These are phyloP conservation scores for Conoideocrella luteorostrata DNA, from an alignment of 2,329 filamentous ascomycete genomes.

Conservation along the genomic window DNA sequence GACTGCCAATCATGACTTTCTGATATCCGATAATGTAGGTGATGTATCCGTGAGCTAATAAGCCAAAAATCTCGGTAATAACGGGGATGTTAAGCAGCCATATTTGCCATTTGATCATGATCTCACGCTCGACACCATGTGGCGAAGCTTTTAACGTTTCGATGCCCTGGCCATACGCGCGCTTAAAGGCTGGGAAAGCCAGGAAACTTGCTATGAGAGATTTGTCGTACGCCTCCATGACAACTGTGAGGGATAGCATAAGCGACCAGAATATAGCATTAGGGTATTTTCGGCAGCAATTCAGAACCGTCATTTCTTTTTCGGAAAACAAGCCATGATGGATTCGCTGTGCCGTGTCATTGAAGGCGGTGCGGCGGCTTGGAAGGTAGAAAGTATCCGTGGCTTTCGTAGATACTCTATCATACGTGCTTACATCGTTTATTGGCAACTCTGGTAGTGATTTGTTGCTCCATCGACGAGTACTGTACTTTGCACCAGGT, in stretches of 20 bases:
- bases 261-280: conserved; percentile 19
- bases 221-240: conserved; percentile 20
- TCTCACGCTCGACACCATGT: conserved; percentile 24
- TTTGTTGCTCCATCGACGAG: too few relatives aligned
- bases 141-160: neutral
- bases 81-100: conserved; percentile 16
- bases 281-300: conserved; percentile 16
- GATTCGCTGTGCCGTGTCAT: too few relatives aligned
- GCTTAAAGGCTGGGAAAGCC: conserved; percentile 16
- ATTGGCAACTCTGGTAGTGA: too few relatives aligned
- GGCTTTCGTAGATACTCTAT: too few relatives aligned
- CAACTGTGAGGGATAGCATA: conserved; percentile 17
- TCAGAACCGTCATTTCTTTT: conserved; percentile 14
- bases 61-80: conserved; percentile 25
- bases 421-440: too few relatives aligned
- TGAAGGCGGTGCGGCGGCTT: too few relatives aligned
- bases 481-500: too few relatives aligned
- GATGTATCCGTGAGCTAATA: conserved; percentile 34
- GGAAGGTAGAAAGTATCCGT: too few relatives aligned
- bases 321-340: conserved; percentile 14
- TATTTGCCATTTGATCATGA: conserved; percentile 22
- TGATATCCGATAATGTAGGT: conserved; percentile 31
- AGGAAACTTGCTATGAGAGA: conserved; percentile 16
- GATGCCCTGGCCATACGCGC: conserved; percentile 20
- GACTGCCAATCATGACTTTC: conserved; percentile 30